phyloP scores from a whole-genome alignment of 139 green algal genomes.

The Coccomyxa sp. region DNA sequence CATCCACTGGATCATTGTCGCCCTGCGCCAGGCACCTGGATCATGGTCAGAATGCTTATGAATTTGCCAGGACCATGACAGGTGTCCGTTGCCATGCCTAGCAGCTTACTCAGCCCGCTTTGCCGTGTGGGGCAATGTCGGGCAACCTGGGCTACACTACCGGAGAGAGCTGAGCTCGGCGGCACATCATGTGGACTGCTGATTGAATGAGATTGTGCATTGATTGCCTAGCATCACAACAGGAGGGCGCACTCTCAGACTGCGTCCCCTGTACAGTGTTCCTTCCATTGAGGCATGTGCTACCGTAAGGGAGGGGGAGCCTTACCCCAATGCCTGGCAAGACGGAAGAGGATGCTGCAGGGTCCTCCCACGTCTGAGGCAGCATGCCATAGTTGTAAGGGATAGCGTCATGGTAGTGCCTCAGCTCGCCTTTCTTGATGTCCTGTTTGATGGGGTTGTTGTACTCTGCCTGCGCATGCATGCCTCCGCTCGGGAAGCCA shows the following conservation, averaged over 20 bases:
- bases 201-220: neutral
- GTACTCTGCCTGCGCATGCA: constrained; percentile 75
- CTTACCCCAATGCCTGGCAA: neutral
- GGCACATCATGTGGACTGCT: neutral
- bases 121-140: neutral
- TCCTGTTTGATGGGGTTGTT: constrained; percentile 99
- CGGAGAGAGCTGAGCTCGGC: neutral
- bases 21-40: constrained; percentile 30
- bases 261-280: neutral
- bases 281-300: neutral
- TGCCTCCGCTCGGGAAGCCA: no score
- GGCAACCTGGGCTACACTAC: neutral
- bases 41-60: neutral
- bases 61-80: no score
- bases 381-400: constrained; percentile 99
- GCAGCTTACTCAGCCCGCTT: no score
- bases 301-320: neutral
- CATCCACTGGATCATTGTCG: constrained; percentile 99
- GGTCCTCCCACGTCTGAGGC: constrained; percentile 97
- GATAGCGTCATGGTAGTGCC: constrained; percentile 99
- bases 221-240: neutral
- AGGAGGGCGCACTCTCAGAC: neutral
- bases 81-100: no score
- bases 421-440: constrained; percentile 98
- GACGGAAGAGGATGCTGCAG: constrained; percentile 44